Evolutionary conservation across 1,139 yeast genomes (phyloP), one percentile per base, ranked within the genome.

Genomic region (Pichia sp.): DNA sequence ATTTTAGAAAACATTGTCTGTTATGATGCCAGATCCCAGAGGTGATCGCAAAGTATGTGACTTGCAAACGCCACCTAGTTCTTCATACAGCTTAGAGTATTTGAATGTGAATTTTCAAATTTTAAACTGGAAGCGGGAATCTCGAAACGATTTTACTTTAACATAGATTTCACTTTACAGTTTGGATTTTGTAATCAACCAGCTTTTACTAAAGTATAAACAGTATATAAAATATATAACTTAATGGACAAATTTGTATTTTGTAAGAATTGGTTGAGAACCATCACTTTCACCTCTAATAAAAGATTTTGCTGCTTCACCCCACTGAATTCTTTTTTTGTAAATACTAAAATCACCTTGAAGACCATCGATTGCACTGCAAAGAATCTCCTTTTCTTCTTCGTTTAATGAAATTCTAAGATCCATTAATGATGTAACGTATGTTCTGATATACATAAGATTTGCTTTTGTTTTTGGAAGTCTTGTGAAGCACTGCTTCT

Each of bases 381-480:
- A 69, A 49, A 87, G 68, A 30, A 80, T 84, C 18, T 66, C 69
- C 2, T 60, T 63, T 16, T 61, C 61, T 3, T 83, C 81, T 55
- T 84, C 87, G 2, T 69, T 68, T 22, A 53, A 29, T 3, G 25
- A 7, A 1, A 33, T 38, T 56, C 77, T 76, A 49, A 87, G 64
- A 42, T 74, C 68, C 30, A 76, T 66, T 63, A 85, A 64, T n/a
- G 91, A 87, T 14, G 82, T 74, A 50, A 80, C 66, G 58, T 84
- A 85, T 0, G 95, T 87, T 60, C 88, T 69, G 48, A 82, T 79
- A 0, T 84, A 76, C 67, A 84, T 82, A 5, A 81, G 67, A 16
- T 80, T 68, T 0, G 83, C 84, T 7, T 72, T 71, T 1, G 83
- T 62, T 50, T 74, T 66, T 1, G 87, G 87, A 46, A 84, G 68